Percentiles rank a stretch among this genome's conserved stretches.
phyloP scores from a whole-genome alignment of 108 stramenopile genomes.

The Pseudonitzschia multistriata region DNA sequence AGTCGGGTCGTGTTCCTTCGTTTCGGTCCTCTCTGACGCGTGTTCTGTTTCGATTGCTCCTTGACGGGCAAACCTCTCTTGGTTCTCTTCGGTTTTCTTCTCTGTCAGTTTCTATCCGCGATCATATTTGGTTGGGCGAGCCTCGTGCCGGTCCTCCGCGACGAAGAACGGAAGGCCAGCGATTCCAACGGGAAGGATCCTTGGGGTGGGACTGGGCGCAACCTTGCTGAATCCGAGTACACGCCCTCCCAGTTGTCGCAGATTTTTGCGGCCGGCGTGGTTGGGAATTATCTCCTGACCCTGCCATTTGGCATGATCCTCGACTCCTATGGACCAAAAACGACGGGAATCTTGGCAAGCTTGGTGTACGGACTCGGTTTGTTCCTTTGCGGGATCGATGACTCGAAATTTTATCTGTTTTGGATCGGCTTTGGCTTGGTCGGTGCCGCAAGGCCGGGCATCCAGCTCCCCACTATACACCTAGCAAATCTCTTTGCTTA shows the following conservation, averaged over 20 bases:
- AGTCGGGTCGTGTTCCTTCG: no score
- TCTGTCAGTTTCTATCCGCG: no score
- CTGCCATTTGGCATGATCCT: constrained; percentile 30
- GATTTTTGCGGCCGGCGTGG: constrained; percentile 33
- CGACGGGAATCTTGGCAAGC: constrained; percentile 25
- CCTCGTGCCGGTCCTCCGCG: constrained; percentile 29
- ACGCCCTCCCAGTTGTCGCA: constrained; percentile 27
- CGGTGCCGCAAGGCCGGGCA: constrained; percentile 37
- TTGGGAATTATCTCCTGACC: constrained; percentile 35
- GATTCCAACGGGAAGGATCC: no score
- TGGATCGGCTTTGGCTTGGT: constrained; percentile 25
- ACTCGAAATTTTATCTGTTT: not conserved
- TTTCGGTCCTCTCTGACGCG: no score
- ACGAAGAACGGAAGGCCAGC: no score
- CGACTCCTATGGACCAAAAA: constrained; percentile 26
- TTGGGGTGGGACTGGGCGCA: no score
- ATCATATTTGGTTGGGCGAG: constrained; percentile 40
- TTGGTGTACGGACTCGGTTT: constrained; percentile 22
- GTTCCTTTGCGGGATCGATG: constrained; percentile 11
- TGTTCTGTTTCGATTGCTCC: no score
- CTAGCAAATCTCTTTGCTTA: constrained; percentile 35
- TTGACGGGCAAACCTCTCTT: no score
- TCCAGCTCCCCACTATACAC: constrained; percentile 41
- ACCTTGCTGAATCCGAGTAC: constrained; percentile 10
- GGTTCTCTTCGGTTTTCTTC: no score